phyloP scores from a whole-genome alignment of 1,284 basidiomycete genomes.

The Ganoderma meredithae region DNA sequence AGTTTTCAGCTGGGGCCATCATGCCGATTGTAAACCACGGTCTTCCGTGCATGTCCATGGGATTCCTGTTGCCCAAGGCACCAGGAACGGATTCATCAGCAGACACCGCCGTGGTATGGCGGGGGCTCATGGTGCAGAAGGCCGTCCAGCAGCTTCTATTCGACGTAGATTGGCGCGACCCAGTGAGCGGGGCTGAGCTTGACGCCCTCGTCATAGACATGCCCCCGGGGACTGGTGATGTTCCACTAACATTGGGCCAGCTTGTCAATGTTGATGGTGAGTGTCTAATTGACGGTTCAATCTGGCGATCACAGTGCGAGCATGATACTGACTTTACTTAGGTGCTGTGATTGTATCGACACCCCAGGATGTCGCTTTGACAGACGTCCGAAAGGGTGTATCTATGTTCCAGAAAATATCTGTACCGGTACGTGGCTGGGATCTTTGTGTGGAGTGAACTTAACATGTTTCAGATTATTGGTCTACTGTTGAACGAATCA shows the following conservation, averaged over 20 bases:
- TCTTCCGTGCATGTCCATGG: slow-evolving; percentile 97
- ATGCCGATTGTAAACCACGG: slow-evolving; percentile 91
- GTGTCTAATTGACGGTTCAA: slow-evolving; percentile 23
- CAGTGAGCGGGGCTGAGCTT: slow-evolving; percentile 53
- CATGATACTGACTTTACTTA: slow-evolving; percentile 39
- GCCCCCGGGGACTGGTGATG: slow-evolving; percentile 98
- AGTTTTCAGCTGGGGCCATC: slow-evolving; percentile 72
- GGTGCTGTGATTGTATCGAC: slow-evolving; percentile 94
- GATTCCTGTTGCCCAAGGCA: slow-evolving; percentile 75
- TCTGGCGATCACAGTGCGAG: slow-evolving; percentile 1
- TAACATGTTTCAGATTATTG: slow-evolving; percentile 70
- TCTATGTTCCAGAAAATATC: slow-evolving; percentile 92
- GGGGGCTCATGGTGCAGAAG: slow-evolving; percentile 99
- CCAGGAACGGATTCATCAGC: slow-evolving; percentile 52
- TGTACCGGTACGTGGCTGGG: slow-evolving; percentile 72
- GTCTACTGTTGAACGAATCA: slow-evolving; percentile 91
- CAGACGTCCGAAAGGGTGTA: slow-evolving; percentile 94
- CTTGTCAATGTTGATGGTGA: slow-evolving; percentile 87
- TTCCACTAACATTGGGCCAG: slow-evolving; percentile 92
- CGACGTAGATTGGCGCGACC: slow-evolving; percentile 90
- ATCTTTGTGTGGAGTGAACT: not conserved
- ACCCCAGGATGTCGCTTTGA: slow-evolving; percentile 93
- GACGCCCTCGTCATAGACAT: slow-evolving; percentile 95
- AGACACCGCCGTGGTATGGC: slow-evolving; percentile 91
- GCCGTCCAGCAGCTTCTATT: slow-evolving; percentile 97